Percentiles rank a stretch among this genome's conserved stretches.
phyloP scores from a whole-genome alignment of 192 early-diverging fungal genomes.

The Kappamyces sp. region DNA sequence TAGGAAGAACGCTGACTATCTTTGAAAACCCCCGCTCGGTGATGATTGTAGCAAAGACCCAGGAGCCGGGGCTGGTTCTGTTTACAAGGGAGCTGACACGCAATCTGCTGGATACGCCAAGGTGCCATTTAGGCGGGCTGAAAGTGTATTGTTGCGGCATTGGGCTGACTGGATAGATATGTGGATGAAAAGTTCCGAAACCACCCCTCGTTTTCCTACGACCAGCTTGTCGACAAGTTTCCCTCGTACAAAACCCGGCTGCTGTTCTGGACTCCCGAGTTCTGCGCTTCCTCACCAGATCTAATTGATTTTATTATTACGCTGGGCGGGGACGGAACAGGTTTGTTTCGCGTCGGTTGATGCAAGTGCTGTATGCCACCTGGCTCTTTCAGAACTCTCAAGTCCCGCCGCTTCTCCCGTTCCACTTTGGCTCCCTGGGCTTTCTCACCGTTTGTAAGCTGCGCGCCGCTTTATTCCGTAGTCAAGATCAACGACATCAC shows the following conservation, averaged over 20 bases:
- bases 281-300: constrained; percentile 45
- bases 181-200: constrained; percentile 25
- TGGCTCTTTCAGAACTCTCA: constrained; percentile 62
- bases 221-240: constrained; percentile 12
- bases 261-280: constrained; percentile 25
- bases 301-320: constrained; percentile 86
- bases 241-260: constrained; percentile 19
- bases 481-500: constrained; percentile 61
- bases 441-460: constrained; percentile 64
- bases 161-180: constrained; percentile 20
- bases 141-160: background rate
- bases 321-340: constrained; percentile 95
- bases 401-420: constrained; percentile 78
- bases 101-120: constrained; percentile 23
- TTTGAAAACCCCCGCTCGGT: constrained; percentile 20
- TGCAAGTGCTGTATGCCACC: constrained; percentile 78
- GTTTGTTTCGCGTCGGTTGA: constrained; percentile 68
- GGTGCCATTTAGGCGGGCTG: background rate
- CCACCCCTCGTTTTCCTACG: constrained; percentile 24
- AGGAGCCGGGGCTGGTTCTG: constrained; percentile 20
- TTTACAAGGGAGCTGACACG: constrained; percentile 29
- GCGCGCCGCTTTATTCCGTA: too few species aligned
- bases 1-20: constrained; percentile 24
- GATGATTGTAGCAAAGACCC: constrained; percentile 25
- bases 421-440: constrained; percentile 80